Base-by-base conservation (phyloP, 306 rosid species). In the Casuarina cunninghamiana region DNA sequence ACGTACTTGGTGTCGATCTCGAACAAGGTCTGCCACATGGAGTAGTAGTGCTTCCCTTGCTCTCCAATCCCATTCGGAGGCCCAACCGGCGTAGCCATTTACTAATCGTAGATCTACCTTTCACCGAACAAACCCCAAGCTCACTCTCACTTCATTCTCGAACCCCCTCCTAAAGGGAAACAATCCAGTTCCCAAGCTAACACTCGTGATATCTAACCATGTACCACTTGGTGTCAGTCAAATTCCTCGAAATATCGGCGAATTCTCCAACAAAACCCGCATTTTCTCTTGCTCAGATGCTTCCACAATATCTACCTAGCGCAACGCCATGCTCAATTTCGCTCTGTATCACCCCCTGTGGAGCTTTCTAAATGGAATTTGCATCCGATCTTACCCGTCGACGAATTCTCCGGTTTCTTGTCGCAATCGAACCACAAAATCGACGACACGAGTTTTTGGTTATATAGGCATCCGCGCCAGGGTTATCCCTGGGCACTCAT, bases 81-180 rank as follows among this genome's bases (percentile, higher is more conserved):
- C 77, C 88, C 98, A 61, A 94, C 98, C 9, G 85, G 97, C 60
- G 97, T 90, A n/a, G 98, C 97, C 98, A 94, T 93, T 79, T 50
- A 85, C 90, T 82, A 58, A 10, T 58, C 10, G 11, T 9, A 2
- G 51, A 48, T 48, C 51, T 48, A 13, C 11, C 87, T 86, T 74
- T 43, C 55, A 42, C 41, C 41, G 19, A 45, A 51, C 71, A 69
- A 80, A 60, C n/a, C 45, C 77, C 69, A 60, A 76, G 32, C 65
- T 43, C 51, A 48, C 51, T 49, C 78, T 4, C 26, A 45, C 46
- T 60, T 71, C 71, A 73, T 45, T 46, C 72, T 17, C 44, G n/a
- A 5, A 72, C 43, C 50, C 44, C 8, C 55, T 26, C 26, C 39
- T 13, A 60, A 17, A 38, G 17, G 43, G 17, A 49, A 10, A 37